Evolutionary conservation across 1,284 basidiomycete species (phyloP).

Genomic region (Exobasidium rhododendri): DNA sequence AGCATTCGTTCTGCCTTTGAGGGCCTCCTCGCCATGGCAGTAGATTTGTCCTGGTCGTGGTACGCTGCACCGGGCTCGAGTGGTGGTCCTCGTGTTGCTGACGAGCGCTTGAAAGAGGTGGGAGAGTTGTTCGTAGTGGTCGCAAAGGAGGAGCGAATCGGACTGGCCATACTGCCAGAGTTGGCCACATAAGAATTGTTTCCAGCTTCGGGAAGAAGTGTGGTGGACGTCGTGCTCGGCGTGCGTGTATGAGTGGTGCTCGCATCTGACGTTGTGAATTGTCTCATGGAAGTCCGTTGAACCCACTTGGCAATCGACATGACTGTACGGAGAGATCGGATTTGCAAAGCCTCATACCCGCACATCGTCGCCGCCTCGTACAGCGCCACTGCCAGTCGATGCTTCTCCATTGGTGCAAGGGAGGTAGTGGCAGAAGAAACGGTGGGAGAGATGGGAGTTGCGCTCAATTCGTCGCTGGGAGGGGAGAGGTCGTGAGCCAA

Average conservation of each 20-base stretch:
- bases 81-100: not conserved
- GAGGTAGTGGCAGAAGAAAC: no score
- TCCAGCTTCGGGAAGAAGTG: not conserved
- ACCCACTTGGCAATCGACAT: constrained; percentile 24
- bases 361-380: constrained; percentile 91
- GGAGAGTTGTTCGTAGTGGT: not conserved
- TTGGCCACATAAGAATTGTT: not conserved
- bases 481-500: constrained; percentile 36
- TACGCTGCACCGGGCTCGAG: not conserved
- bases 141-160: not conserved
- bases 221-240: not conserved
- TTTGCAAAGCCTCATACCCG: constrained; percentile 79
- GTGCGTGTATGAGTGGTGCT: not conserved
- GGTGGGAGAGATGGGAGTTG: not conserved
- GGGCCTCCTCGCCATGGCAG: not conserved
- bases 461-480: not conserved
- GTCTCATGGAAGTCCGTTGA: not conserved
- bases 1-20: constrained; percentile 7
- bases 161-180: not conserved
- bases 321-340: constrained; percentile 60
- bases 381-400: constrained; percentile 78
- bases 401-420: constrained; percentile 62
- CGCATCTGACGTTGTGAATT: not conserved
- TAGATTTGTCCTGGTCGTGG: not conserved
- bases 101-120: not conserved